Conservation (phyloP, 345 rosid species). For the Lepidium aucheri region DNA sequence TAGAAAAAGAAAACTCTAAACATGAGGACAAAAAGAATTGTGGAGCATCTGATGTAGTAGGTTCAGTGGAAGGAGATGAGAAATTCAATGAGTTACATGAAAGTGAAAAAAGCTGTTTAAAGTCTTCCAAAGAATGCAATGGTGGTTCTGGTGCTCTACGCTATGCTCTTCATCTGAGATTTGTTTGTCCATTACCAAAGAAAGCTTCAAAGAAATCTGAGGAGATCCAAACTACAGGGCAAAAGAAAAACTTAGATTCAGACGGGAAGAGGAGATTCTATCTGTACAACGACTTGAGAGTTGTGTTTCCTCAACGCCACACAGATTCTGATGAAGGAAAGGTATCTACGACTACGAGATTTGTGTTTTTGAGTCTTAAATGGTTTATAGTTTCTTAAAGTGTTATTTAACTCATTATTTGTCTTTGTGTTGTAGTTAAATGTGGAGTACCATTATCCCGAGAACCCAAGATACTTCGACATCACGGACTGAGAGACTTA, state of each 20-base stretch:
- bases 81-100: slow-evolving; percentile 22
- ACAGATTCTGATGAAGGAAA: slow-evolving; percentile 93
- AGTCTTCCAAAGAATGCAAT: slow-evolving; percentile 39
- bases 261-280: slow-evolving; percentile 67
- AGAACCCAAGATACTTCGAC: slow-evolving; percentile 77
- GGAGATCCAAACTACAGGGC: slow-evolving; percentile 26
- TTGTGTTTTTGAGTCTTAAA: not conserved
- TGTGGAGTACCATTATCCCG: slow-evolving; percentile 83
- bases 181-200: slow-evolving; percentile 59
- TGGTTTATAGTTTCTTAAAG: not conserved
- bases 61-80: slow-evolving; percentile 17
- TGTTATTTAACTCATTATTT: not conserved
- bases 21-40: slow-evolving; percentile 17
- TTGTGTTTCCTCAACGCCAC: slow-evolving; percentile 91
- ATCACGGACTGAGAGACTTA: slow-evolving; percentile 39
- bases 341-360: slow-evolving; percentile 40
- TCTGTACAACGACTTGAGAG: slow-evolving; percentile 77
- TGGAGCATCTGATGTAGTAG: slow-evolving; percentile 27
- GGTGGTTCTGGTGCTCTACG: slow-evolving; percentile 65
- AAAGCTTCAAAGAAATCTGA: slow-evolving; percentile 49
- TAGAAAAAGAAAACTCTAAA: not conserved
- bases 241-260: slow-evolving; percentile 29
- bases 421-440: slow-evolving; percentile 46
- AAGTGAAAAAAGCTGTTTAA: slow-evolving; percentile 32
- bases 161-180: slow-evolving; percentile 87